These are phyloP conservation scores for Apodospora peruviana DNA, from an alignment of 495 filamentous ascomycete genomes.

Conservation along the genomic window DNA sequence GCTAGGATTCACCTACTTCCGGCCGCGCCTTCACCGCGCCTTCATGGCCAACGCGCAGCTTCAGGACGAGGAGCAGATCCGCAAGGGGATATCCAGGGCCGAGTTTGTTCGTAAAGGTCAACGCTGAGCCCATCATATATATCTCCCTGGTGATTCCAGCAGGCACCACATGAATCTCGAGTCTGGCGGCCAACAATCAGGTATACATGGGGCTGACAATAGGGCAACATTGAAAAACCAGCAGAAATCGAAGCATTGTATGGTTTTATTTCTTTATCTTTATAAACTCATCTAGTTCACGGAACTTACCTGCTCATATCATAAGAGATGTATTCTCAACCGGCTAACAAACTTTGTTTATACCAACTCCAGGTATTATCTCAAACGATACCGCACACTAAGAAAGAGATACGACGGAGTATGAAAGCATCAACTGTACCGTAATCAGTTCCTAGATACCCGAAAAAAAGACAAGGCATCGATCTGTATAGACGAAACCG, in stretches of 20 bases:
- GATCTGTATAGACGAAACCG: no score
- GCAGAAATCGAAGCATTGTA: neutral
- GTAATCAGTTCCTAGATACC: no score
- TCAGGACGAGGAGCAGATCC: conserved; percentile 67
- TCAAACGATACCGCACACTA: conserved; percentile 88
- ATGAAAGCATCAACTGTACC: conserved; percentile 7
- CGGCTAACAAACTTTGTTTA: neutral
- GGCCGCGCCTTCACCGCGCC: conserved; percentile 72
- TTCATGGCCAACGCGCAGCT: conserved; percentile 70
- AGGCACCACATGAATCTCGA: neutral
- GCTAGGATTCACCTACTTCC: conserved; percentile 78
- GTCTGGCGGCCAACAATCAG: no score
- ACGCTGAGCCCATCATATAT: neutral
- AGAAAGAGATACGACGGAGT: conserved; percentile 68
- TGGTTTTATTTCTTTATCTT: neutral
- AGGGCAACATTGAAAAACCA: neutral
- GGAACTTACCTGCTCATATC: neutral
- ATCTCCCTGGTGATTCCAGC: neutral
- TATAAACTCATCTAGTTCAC: no score
- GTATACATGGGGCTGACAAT: no score
- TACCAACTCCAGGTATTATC: conserved; percentile 96
- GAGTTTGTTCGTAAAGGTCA: conserved; percentile 87
- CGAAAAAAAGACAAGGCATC: no score
- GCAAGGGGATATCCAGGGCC: conserved; percentile 66
- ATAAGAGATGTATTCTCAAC: neutral